phyloP scores from a whole-genome alignment of 176 grass and related monocot genomes.

The Rhynchospora breviuscula region DNA sequence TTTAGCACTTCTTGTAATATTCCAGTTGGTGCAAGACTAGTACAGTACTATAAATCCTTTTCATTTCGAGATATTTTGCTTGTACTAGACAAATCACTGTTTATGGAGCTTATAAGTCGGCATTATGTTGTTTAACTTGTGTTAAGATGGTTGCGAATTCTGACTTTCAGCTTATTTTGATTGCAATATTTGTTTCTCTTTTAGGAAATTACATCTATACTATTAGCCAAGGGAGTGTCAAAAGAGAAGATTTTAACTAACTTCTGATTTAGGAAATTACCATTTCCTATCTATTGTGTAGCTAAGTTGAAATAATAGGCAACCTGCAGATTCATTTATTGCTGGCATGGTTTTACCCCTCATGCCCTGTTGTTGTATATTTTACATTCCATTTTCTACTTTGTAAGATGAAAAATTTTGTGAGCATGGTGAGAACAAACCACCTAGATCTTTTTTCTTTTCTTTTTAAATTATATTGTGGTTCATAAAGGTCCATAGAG shows the following conservation, averaged over 20 bases:
- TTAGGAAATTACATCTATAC: conserved; percentile 69
- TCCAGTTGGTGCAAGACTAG: neutral
- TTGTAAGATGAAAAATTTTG: conserved; percentile 15
- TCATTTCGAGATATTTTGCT: neutral
- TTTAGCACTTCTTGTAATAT: neutral
- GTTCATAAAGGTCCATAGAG: neutral
- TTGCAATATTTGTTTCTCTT: neutral
- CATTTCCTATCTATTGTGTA: conserved; percentile 23
- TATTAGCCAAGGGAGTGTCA: conserved; percentile 58
- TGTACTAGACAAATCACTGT: neutral
- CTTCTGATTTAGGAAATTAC: conserved; percentile 36
- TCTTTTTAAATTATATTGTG: neutral
- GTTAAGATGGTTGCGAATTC: neutral
- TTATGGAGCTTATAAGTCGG: neutral
- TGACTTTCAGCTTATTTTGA: neutral
- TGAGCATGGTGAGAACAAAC: neutral
- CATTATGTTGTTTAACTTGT: conserved; percentile 5
- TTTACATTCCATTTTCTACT: neutral
- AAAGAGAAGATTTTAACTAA: conserved; percentile 75
- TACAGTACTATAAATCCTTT: neutral
- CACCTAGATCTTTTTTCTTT: neutral
- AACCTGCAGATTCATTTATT: conserved; percentile 27
- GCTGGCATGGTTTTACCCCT: conserved; percentile 14
- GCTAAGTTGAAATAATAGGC: conserved; percentile 5
- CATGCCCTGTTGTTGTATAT: neutral